A percentile compares a stretch with the other conserved stretches of the same genome.
Conservation (phyloP, 169 alveolate genomes). For the Cryptosporidium felis region DNA sequence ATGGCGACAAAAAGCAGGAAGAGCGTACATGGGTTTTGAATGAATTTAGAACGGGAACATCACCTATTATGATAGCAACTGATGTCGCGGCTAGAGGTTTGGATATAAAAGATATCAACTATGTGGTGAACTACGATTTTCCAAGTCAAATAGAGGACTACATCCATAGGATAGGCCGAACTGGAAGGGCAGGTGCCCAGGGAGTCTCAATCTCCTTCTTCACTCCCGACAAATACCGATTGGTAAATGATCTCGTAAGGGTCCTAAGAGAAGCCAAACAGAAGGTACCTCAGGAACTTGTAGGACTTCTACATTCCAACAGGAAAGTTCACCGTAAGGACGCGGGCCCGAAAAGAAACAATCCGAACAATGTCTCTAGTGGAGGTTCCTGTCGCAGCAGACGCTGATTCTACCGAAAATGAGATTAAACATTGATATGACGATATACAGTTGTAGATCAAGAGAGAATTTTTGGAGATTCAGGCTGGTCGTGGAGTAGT, state of each 20-base stretch:
- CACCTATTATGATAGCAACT: slow-evolving; percentile 98
- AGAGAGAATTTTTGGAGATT: too few species aligned
- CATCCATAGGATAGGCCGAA: slow-evolving; percentile 97
- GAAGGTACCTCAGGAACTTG: slow-evolving; percentile 89
- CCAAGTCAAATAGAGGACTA: slow-evolving; percentile 97
- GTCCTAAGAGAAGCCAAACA: slow-evolving; percentile 93
- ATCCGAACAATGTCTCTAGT: slow-evolving; percentile 15
- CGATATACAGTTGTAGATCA: too few species aligned
- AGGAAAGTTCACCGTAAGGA: not conserved
- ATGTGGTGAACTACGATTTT: slow-evolving; percentile 97
- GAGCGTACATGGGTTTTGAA: slow-evolving; percentile 92
- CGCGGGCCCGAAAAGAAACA: slow-evolving; percentile 2
- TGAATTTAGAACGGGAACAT: slow-evolving; percentile 93
- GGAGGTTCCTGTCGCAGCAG: too few species aligned
- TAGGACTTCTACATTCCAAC: slow-evolving; percentile 71
- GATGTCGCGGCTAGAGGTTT: slow-evolving; percentile 99
- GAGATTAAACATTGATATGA: too few species aligned
- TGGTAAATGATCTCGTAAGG: slow-evolving; percentile 92
- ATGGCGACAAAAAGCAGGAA: slow-evolving; percentile 97
- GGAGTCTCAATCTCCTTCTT: slow-evolving; percentile 93
- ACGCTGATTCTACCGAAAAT: too few species aligned
- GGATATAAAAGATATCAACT: slow-evolving; percentile 95
- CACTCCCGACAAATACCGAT: slow-evolving; percentile 88
- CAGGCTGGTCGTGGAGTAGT: too few species aligned
- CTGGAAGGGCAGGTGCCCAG: slow-evolving; percentile 95